Conservation (phyloP, 257 asterid species). For the Nicotiana benthamiana region DNA sequence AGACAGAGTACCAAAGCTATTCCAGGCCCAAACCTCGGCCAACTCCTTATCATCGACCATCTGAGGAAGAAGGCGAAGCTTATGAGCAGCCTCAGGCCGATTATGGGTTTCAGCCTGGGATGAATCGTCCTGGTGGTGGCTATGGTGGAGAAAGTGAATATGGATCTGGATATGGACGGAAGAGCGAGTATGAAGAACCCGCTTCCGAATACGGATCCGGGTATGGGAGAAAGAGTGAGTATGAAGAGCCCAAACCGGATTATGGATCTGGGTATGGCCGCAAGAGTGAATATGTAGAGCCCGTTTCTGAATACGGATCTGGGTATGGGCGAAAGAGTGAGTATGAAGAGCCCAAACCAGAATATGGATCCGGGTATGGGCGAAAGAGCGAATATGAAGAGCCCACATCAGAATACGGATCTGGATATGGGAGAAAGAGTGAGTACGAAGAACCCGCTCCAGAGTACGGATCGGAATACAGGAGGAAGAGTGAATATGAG, state of each 20-base stretch:
- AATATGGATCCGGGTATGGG: conserved; percentile 23
- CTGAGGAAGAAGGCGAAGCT: conserved; percentile 5
- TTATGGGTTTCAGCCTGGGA: conserved; percentile 36
- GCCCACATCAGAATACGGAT: conserved; percentile 20
- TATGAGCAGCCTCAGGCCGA: conserved; percentile 32
- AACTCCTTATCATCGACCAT: conserved; percentile 22
- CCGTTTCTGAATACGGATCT: conserved; percentile 5
- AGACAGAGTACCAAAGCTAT: conserved; percentile 73
- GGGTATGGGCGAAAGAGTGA: conserved; percentile 15
- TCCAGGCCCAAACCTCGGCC: conserved; percentile 62
- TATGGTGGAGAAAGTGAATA: conserved; percentile 11
- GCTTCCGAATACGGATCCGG: conserved; percentile 33
- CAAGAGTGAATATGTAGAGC: conserved; percentile 3
- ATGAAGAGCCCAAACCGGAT: conserved; percentile 13
- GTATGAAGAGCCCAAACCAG: conserved; percentile 6
- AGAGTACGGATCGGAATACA: conserved; percentile 11
- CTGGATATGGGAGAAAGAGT: conserved; percentile 26
- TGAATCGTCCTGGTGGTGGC: conserved; percentile 33
- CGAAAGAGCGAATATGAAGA: conserved; percentile 14
- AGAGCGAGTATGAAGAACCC: conserved; percentile 18
- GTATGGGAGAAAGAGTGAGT: conserved; percentile 25
- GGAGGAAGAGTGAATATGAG: conserved; percentile 20
- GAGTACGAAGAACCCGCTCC: conserved; percentile 18
- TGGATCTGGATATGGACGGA: conserved; percentile 31
- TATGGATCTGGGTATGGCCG: conserved; percentile 27